Evolutionary conservation across 371 early-diverging fungal species (phyloP).

Genomic region (Choanephora cucurbitarum): DNA sequence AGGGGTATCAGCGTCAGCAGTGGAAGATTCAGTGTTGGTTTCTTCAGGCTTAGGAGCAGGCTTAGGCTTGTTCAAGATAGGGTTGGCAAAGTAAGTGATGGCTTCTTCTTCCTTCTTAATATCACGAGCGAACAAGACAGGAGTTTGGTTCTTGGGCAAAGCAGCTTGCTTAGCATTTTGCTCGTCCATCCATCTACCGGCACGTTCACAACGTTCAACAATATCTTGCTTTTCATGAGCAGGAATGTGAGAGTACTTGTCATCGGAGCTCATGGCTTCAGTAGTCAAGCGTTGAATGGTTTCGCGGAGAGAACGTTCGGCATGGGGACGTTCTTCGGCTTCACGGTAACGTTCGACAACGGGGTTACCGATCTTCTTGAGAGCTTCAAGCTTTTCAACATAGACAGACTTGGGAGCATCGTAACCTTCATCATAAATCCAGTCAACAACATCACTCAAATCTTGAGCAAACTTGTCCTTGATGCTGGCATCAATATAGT

Average conservation of each 20-base stretch:
- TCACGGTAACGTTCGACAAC: slow-evolving; percentile 83
- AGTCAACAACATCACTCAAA: slow-evolving; percentile 87
- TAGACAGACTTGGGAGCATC: slow-evolving; percentile 90
- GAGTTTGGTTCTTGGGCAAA: slow-evolving; percentile 74
- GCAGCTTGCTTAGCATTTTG: slow-evolving; percentile 74
- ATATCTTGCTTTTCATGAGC: slow-evolving; percentile 85
- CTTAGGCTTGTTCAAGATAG: slow-evolving; percentile 91
- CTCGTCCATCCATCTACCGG: slow-evolving; percentile 88
- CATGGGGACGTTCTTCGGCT: slow-evolving; percentile 82
- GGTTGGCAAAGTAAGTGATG: slow-evolving; percentile 62
- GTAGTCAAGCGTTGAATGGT: slow-evolving; percentile 71
- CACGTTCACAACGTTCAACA: slow-evolving; percentile 71
- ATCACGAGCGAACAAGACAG: slow-evolving; percentile 68
- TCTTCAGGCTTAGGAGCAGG: slow-evolving; percentile 67
- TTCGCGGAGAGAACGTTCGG: slow-evolving; percentile 80
- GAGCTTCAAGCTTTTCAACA: slow-evolving; percentile 75
- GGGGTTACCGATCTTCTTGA: slow-evolving; percentile 85
- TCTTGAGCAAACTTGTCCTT: slow-evolving; percentile 70
- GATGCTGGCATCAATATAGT: slow-evolving; percentile 74
- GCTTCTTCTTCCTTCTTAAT: slow-evolving; percentile 79
- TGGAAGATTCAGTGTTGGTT: slow-evolving; percentile 30
- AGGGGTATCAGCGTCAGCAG: slow-evolving; percentile 48
- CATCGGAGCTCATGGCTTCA: slow-evolving; percentile 76
- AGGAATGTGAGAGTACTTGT: slow-evolving; percentile 87
- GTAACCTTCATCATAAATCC: slow-evolving; percentile 98